Base-by-base conservation (phyloP, 352 stramenopile species). In the Globisporangium splendens region DNA sequence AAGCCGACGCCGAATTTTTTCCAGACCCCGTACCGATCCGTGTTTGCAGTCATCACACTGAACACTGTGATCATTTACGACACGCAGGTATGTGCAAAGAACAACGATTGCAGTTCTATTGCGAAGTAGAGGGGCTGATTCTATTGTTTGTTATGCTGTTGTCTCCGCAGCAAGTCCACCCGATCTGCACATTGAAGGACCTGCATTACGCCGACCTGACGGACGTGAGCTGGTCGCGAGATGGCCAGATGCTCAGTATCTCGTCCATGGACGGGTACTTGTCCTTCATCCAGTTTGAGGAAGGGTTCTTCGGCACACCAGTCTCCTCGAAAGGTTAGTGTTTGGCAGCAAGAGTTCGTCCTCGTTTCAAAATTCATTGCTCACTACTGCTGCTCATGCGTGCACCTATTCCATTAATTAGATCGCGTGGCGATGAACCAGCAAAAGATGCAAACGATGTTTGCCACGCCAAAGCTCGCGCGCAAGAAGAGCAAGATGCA, bases 231-330 rank as follows among this genome's bases (percentile, higher is more conserved):
- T 99, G 96, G 96, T 96, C 91, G 1, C 49, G 65, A 0, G 90
- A 98, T 70, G 95, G 94, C 13, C 85, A 83, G 42, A 80, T 83
- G n/a, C 73, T 99, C 20, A 86, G 95, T 56, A 85, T 98, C 15
- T 96, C 86, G n/a, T 98, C 94, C 28, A 94, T 90, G 24, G 96
- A 99, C 72, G 96, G 96, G 42, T 98, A 99, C 62, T 75, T 98
- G 35, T 98, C 89, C 6, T 94, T 98, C 56, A 76, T 98, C 33
- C 84, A 75, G 39, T 98, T 98, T 70, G 75, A 77, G 35, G 68
- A 86, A 33, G 89, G 79, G 14, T 97, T 98, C 73, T 89, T 95
- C 24, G 86, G 86, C 8, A 52, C 50, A 1, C 55, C 63, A 3
- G 46, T 86, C 8, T 18, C 72, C 17, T 38, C 51, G 28, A 14